Evolutionary conservation across 2,329 filamentous ascomycete species (phyloP).

Genomic region (Lizonia empirigonia): DNA sequence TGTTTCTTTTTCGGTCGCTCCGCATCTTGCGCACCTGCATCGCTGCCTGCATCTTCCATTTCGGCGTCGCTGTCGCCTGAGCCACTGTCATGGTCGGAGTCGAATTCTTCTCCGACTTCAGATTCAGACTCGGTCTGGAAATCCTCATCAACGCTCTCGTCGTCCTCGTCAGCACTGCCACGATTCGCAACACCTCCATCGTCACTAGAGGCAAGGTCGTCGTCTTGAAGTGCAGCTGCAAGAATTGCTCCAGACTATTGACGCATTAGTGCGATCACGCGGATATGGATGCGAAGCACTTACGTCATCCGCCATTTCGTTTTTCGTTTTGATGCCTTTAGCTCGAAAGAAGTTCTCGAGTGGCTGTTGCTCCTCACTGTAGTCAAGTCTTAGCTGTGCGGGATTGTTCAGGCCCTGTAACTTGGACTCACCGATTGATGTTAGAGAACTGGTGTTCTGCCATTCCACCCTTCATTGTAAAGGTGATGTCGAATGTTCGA

Average conservation of each 20-base stretch:
- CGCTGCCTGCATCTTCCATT: constrained; percentile 65
- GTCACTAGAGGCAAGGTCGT: constrained; percentile 82
- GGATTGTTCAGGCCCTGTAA: not conserved
- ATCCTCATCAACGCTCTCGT: constrained; percentile 94
- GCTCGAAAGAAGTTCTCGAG: constrained; percentile 98
- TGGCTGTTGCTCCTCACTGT: constrained; percentile 85
- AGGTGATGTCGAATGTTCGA: constrained; percentile 95
- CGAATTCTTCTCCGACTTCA: constrained; percentile 95
- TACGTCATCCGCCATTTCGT: constrained; percentile 96
- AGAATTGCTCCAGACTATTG: constrained; percentile 64
- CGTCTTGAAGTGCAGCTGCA: constrained; percentile 80
- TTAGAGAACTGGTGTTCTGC: constrained; percentile 97
- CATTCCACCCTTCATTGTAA: constrained; percentile 83
- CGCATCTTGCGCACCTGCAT: constrained; percentile 57
- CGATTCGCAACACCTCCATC: constrained; percentile 74
- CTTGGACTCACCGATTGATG: constrained; percentile 75
- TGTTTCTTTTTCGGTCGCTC: constrained; percentile 69
- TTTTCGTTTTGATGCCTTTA: constrained; percentile 94
- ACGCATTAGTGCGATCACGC: constrained; percentile 30
- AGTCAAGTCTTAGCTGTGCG: constrained; percentile 32
- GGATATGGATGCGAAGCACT: constrained; percentile 48
- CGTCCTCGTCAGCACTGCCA: constrained; percentile 93
- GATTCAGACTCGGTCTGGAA: constrained; percentile 92
- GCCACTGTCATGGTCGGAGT: constrained; percentile 87
- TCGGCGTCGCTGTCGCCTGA: constrained; percentile 72